These are phyloP conservation scores for Plasmodium billcollinsi DNA, from an alignment of 169 alveolate species.

Conservation along the genomic window DNA sequence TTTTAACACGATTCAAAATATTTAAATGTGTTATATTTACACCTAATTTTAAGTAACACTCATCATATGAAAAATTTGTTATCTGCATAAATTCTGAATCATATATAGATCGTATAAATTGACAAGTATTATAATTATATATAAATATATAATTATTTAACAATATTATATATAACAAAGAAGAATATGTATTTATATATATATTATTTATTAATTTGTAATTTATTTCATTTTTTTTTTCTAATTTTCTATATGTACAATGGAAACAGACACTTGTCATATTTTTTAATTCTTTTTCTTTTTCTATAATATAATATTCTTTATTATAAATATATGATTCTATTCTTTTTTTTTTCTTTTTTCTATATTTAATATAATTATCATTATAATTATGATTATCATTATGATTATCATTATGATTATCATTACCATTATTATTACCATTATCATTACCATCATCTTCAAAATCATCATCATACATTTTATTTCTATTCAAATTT, in stretches of 20 bases:
- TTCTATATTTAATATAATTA: neutral
- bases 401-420: no score
- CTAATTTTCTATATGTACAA: slow-evolving; percentile 64
- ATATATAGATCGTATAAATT: slow-evolving; percentile 29
- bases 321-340: neutral
- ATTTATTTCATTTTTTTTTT: slow-evolving; percentile 74
- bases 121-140: slow-evolving; percentile 36
- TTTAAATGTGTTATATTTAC: slow-evolving; percentile 20
- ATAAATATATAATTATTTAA: slow-evolving; percentile 34
- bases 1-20: slow-evolving; percentile 34
- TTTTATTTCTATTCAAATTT: no score
- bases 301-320: neutral
- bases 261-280: slow-evolving; percentile 64
- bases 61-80: slow-evolving; percentile 16
- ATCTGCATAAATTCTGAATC: slow-evolving; percentile 32
- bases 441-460: no score
- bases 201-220: slow-evolving; percentile 66
- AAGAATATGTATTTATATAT: slow-evolving; percentile 46
- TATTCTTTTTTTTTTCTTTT: neutral
- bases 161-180: slow-evolving; percentile 42
- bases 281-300: slow-evolving; percentile 24
- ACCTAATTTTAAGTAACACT: slow-evolving; percentile 30
- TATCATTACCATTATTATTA: no score
- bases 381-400: no score
- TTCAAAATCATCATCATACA: no score